These are phyloP conservation scores for Cutaneotrichosporon daszewskae DNA, from an alignment of 1,284 basidiomycete species.

Conservation along the genomic window DNA sequence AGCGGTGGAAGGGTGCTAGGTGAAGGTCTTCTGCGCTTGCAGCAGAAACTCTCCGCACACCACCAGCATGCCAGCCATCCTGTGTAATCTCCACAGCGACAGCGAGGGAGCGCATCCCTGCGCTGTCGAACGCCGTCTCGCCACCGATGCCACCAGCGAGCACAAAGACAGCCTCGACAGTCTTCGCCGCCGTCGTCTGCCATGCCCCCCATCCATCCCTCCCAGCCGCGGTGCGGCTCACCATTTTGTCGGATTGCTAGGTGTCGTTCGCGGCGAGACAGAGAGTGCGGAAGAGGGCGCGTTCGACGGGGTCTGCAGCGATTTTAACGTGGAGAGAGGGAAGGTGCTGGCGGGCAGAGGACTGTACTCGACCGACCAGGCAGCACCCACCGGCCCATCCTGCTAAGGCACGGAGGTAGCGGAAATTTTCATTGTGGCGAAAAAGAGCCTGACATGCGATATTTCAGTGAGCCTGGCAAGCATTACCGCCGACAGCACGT, in stretches of 20 bases:
- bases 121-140: too few species aligned
- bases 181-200: background rate
- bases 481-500: too few species aligned
- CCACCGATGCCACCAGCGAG: too few species aligned
- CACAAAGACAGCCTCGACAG: too few species aligned
- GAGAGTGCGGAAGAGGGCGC: background rate
- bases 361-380: background rate
- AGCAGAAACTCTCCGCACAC: background rate
- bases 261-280: conserved; percentile 1
- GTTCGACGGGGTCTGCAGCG: background rate
- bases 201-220: background rate
- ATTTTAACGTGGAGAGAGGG: background rate
- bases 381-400: too few species aligned
- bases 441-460: too few species aligned
- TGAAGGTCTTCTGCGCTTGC: too few species aligned
- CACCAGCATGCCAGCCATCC: background rate
- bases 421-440: too few species aligned
- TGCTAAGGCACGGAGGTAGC: too few species aligned
- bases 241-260: conserved; percentile 2
- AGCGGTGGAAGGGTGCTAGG: too few species aligned
- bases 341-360: background rate
- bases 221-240: conserved; percentile 4
- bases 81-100: background rate
- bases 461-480: too few species aligned
- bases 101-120: too few species aligned